A percentile compares a stretch with the other conserved stretches of the same genome.
phyloP scores from a whole-genome alignment of 2,329 filamentous ascomycete genomes.

The Sporothrix schenckii region DNA sequence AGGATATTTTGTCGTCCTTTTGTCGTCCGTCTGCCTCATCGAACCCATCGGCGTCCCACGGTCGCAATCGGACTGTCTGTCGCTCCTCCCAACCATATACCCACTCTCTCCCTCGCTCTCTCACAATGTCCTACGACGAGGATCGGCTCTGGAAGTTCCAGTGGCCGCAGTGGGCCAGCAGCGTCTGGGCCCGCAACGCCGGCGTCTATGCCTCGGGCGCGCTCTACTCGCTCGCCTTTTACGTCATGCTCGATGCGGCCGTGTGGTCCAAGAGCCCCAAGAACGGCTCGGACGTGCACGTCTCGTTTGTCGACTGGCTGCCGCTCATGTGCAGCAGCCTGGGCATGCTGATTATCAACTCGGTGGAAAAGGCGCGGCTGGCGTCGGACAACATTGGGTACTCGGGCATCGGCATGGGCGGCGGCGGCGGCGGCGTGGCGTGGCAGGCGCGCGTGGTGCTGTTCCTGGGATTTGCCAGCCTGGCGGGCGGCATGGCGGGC shows the following conservation, averaged over 20 bases:
- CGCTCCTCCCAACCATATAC: background rate
- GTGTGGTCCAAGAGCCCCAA: conserved; percentile 65
- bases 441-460: conserved; percentile 71
- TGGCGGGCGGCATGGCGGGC: conserved; percentile 69
- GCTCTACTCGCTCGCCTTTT: conserved; percentile 69
- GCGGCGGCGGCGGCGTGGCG: conserved; percentile 47
- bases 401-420: conserved; percentile 47
- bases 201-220: conserved; percentile 66
- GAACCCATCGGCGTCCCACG: background rate
- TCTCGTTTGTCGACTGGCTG: conserved; percentile 71
- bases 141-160: conserved; percentile 69
- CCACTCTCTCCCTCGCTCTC: background rate
- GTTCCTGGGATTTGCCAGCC: conserved; percentile 66
- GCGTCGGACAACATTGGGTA: conserved; percentile 66
- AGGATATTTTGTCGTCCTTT: background rate
- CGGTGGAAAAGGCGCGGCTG: conserved; percentile 67
- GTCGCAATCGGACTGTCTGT: background rate
- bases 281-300: conserved; percentile 64
- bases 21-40: background rate
- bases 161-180: conserved; percentile 68
- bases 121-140: conserved; percentile 49
- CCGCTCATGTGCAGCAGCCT: conserved; percentile 67
- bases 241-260: conserved; percentile 67
- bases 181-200: conserved; percentile 63
- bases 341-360: conserved; percentile 73